phyloP scores from a whole-genome alignment of 2,329 filamentous ascomycete species.

The Beauveria rudraprayagi region DNA sequence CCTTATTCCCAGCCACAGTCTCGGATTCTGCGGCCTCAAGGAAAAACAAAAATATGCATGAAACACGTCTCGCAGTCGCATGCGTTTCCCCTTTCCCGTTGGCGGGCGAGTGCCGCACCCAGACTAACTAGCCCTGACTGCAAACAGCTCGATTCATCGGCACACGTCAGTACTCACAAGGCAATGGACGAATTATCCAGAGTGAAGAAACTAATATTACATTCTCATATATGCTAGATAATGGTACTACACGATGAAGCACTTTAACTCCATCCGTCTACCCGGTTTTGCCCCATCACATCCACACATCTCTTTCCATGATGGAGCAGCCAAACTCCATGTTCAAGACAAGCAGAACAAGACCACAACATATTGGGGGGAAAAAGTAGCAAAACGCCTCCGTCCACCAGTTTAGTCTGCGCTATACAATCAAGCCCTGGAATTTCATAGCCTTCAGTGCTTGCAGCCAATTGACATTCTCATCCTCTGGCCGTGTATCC shows the following conservation, averaged over 20 bases:
- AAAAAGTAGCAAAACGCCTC: neutral
- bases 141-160: no score
- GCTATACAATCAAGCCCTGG: constrained; percentile 38
- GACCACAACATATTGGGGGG: neutral
- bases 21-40: neutral
- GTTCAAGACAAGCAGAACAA: neutral
- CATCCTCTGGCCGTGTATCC: constrained; percentile 20
- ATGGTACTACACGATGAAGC: neutral
- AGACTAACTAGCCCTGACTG: no score
- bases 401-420: neutral
- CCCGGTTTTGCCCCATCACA: neutral
- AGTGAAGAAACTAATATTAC: neutral
- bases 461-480: constrained; percentile 32
- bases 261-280: neutral
- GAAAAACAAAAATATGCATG: neutral
- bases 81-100: neutral
- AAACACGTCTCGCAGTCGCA: neutral
- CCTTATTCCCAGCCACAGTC: neutral
- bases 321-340: neutral
- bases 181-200: neutral
- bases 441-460: constrained; percentile 35
- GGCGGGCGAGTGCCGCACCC: neutral
- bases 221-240: neutral
- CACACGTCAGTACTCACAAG: neutral
- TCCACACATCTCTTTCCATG: neutral